Base-by-base conservation (phyloP, 2,329 filamentous ascomycete genomes). In the Fusarium guadeloupense region DNA sequence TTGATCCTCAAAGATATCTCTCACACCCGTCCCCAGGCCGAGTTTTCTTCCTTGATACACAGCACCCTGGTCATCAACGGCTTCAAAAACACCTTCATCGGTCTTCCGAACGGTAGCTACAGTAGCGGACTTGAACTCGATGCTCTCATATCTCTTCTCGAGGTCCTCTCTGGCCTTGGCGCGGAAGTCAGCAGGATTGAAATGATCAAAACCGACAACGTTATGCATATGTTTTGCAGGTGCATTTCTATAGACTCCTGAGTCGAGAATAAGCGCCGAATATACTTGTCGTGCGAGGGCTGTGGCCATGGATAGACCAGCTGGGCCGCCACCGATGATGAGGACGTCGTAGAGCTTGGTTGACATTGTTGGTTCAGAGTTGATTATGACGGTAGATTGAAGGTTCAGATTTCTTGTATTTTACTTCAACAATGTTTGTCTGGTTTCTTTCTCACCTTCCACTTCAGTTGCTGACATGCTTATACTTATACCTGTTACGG, bases 11-110 rank as follows among this genome's bases (percentile, higher is more conserved):
- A 81, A 67, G 0, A 83, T 62, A 59, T 89, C 86, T 20, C 67
- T 71, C 1, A 83, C 76, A 0, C 86, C 86, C 0, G 75, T 84
- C 0, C 83, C 85, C 0, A 89, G 71, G 1, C 85, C 79, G 2
- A 89, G 47, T 55, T 84, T 87, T 40, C 76, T 76, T 0, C 84
- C 84, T 9, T 70, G 61, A 64, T 80, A 87, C 1, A 64, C 67
- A 3, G 70, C 65, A 0, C 81, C 83, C 0, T 72, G 30, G 1
- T 68, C 73, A 54, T 85, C 84, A 0, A 71, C 59, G 0, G 73
- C 73, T 35, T 72, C 68, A 38, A 81, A 81, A 4, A 58, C 35
- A 3, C 71, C 75, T 0, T 58, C 47, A 0, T 72, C 69, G 9
- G 65, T 54, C 54, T 71, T 75, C 2, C 66, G 64, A 6, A 75